phyloP scores from a whole-genome alignment of 139 green algal genomes.

The Diplosphaera chodatii region DNA sequence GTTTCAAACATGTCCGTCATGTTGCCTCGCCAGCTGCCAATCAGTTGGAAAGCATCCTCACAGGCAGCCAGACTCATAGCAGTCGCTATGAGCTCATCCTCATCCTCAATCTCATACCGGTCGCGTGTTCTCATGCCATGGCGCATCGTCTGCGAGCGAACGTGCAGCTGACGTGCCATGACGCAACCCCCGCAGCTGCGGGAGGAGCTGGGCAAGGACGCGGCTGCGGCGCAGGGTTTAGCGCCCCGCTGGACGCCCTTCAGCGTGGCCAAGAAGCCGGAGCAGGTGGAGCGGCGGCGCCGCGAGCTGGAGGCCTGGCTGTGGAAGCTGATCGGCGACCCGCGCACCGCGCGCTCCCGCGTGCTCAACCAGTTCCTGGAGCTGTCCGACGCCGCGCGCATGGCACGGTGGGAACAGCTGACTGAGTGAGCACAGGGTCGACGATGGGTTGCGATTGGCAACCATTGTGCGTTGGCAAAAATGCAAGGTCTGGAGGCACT shows the following conservation, averaged over 20 bases:
- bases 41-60: too few species aligned
- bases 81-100: too few species aligned
- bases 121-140: neutral
- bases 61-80: too few species aligned
- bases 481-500: too few species aligned
- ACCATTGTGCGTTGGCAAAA: too few species aligned
- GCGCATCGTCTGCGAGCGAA: neutral
- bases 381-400: conserved; percentile 45
- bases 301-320: conserved; percentile 68
- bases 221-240: conserved; percentile 11
- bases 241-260: conserved; percentile 17
- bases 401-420: conserved; percentile 34
- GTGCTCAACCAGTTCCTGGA: conserved; percentile 65
- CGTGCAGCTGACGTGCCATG: too few species aligned
- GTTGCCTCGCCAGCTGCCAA: too few species aligned
- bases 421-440: too few species aligned
- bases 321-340: conserved; percentile 52
- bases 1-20: too few species aligned
- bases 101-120: too few species aligned
- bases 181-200: too few species aligned
- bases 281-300: conserved; percentile 54
- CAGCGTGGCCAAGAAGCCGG: conserved; percentile 31
- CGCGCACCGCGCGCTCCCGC: conserved; percentile 36
- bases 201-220: conserved; percentile 27
- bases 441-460: too few species aligned